Percentiles rank a stretch among this genome's conserved stretches.
Evolutionary conservation across 371 early-diverging fungal species (phyloP).

Genomic region (Actinomucor elegans): DNA sequence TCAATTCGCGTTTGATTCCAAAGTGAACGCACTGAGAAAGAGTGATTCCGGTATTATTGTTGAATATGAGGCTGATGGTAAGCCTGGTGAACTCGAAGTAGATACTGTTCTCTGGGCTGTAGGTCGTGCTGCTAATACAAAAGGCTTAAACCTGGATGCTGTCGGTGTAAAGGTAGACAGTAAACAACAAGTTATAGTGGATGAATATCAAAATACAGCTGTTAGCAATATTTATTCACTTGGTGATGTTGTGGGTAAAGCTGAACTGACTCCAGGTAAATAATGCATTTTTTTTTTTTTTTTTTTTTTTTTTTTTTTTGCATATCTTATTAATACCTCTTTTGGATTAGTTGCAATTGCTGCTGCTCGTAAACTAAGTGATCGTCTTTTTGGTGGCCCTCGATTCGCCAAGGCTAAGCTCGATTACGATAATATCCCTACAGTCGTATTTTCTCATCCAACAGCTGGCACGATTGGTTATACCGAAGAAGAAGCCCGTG

Average conservation of each 20-base stretch:
- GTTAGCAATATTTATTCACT: slow-evolving; percentile 78
- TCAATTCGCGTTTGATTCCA: slow-evolving; percentile 66
- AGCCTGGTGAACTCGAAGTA: slow-evolving; percentile 44
- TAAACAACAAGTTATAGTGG: slow-evolving; percentile 74
- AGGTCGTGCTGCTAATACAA: slow-evolving; percentile 68
- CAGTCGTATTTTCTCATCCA: slow-evolving; percentile 92
- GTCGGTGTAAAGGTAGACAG: slow-evolving; percentile 64
- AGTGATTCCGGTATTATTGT: slow-evolving; percentile 34
- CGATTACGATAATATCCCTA: slow-evolving; percentile 90
- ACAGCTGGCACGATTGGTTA: slow-evolving; percentile 87
- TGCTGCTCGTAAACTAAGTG: slow-evolving; percentile 88
- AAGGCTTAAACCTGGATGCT: slow-evolving; percentile 64
- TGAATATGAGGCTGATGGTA: slow-evolving; percentile 44
- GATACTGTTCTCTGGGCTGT: slow-evolving; percentile 84
- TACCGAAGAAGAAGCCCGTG: slow-evolving; percentile 81
- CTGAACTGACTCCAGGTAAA: slow-evolving; percentile 91
- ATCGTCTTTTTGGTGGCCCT: slow-evolving; percentile 86
- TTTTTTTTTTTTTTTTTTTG: too few relatives aligned
- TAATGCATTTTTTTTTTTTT: too few relatives aligned
- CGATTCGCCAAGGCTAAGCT: slow-evolving; percentile 70
- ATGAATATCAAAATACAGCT: slow-evolving; percentile 91
- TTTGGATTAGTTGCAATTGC: slow-evolving; percentile 83
- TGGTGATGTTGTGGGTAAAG: slow-evolving; percentile 92
- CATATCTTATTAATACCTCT: too few relatives aligned
- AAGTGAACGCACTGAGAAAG: slow-evolving; percentile 39